phyloP scores from a whole-genome alignment of 2,329 filamentous ascomycete species.

The Cercospora janseana region DNA sequence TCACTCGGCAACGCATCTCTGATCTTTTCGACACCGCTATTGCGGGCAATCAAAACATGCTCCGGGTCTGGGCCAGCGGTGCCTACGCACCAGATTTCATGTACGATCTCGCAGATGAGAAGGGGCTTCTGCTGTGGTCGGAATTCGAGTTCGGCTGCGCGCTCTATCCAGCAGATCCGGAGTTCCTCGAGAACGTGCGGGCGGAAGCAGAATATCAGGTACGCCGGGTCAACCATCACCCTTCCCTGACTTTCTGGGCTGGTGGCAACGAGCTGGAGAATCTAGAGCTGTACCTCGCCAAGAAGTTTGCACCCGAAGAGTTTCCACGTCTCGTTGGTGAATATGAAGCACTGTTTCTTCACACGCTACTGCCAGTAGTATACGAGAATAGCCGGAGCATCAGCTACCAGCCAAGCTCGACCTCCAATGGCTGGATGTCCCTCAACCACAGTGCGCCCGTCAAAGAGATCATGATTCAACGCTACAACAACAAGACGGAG shows the following conservation, averaged over 20 bases:
- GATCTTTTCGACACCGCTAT: slow-evolving; percentile 56
- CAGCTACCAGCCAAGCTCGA: slow-evolving; percentile 60
- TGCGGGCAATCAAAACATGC: slow-evolving; percentile 63
- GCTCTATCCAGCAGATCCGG: slow-evolving; percentile 55
- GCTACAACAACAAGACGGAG: slow-evolving; percentile 55
- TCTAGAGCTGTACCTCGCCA: slow-evolving; percentile 48
- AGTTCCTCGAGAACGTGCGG: slow-evolving; percentile 56
- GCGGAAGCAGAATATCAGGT: slow-evolving; percentile 61
- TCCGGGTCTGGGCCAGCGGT: slow-evolving; percentile 60
- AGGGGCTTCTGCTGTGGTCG: slow-evolving; percentile 61
- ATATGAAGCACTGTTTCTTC: slow-evolving; percentile 60
- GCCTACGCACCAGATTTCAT: slow-evolving; percentile 62
- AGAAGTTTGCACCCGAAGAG: slow-evolving; percentile 43
- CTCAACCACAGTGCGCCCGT: slow-evolving; percentile 54
- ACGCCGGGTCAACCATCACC: slow-evolving; percentile 61
- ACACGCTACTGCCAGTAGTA: slow-evolving; percentile 55
- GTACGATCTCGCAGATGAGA: slow-evolving; percentile 62
- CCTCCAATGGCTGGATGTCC: slow-evolving; percentile 57
- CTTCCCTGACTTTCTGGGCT: slow-evolving; percentile 43
- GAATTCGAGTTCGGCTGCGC: slow-evolving; percentile 64
- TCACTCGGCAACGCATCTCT: slow-evolving; percentile 53
- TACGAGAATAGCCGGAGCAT: slow-evolving; percentile 60
- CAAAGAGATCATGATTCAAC: slow-evolving; percentile 51
- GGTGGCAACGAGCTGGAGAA: slow-evolving; percentile 60
- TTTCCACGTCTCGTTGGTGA: slow-evolving; percentile 48